Evolutionary conservation across 768 basidiomycete genomes (phyloP).

Genomic region (Tulasnella sp.): DNA sequence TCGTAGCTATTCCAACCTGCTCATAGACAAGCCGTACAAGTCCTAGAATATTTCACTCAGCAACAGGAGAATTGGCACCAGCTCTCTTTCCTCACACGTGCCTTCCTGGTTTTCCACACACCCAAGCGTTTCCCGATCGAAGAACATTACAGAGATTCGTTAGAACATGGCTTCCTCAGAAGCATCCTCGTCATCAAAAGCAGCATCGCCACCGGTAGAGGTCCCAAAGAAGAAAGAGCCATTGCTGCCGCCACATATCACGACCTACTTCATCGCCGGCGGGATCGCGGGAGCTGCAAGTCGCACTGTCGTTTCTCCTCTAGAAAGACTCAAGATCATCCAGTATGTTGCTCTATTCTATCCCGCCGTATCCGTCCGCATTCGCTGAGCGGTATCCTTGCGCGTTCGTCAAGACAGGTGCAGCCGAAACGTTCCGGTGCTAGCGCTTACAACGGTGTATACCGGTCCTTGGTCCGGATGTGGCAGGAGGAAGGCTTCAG

Average conservation of each 20-base stretch:
- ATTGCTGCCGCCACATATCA: conserved; percentile 43
- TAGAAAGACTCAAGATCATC: conserved; percentile 95
- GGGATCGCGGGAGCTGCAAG: conserved; percentile 67
- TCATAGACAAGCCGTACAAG: background rate
- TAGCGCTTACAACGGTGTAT: conserved; percentile 80
- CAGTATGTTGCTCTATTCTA: conserved; percentile 60
- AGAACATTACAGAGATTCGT: background rate
- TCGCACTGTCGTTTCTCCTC: conserved; percentile 87
- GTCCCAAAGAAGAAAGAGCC: conserved; percentile 23
- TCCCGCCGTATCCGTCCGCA: conserved; percentile 16
- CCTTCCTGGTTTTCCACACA: background rate
- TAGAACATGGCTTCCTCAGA: conserved; percentile 9
- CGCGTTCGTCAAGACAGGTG: conserved; percentile 71
- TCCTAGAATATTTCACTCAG: background rate
- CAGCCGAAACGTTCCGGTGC: conserved; percentile 64
- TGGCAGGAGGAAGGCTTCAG: conserved; percentile 92
- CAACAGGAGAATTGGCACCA: background rate
- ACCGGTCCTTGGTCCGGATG: conserved; percentile 81
- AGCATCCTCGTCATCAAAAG: conserved; percentile 11
- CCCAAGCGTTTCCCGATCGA: background rate
- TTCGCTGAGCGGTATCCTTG: conserved; percentile 21
- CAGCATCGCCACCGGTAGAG: background rate
- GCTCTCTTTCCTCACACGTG: conserved; percentile 9
- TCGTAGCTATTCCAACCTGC: background rate
- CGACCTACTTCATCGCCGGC: conserved; percentile 59